These are phyloP conservation scores for Aspergillus sp. DNA, from an alignment of 2,329 filamentous ascomycete species.

Conservation along the genomic window DNA sequence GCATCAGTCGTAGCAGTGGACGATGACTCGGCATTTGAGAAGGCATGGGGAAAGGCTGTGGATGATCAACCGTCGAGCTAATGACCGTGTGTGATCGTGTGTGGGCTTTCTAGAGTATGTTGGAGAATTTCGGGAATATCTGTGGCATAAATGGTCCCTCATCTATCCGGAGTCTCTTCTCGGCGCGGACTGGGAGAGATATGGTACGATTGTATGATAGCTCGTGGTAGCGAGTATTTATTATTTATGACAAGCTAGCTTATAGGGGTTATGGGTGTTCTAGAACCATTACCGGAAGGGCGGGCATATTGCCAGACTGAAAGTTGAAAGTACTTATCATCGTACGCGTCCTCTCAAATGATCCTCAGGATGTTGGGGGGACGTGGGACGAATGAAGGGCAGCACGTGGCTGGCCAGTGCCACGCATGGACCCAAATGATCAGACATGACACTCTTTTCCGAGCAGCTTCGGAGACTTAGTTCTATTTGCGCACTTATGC, in stretches of 20 bases:
- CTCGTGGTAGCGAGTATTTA: not conserved
- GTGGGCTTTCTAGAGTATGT: not conserved
- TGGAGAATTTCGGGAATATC: not conserved
- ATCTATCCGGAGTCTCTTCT: constrained; percentile 1
- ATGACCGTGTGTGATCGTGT: constrained; percentile 5
- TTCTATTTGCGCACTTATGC: too few species aligned
- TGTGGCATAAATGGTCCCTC: not conserved
- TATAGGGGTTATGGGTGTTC: not conserved
- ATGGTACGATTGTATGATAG: constrained; percentile 7
- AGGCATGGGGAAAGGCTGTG: constrained; percentile 42
- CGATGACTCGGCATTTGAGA: constrained; percentile 35
- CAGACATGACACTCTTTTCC: too few species aligned
- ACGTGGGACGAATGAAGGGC: not conserved
- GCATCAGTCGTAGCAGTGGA: constrained; percentile 8
- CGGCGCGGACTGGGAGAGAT: not conserved
- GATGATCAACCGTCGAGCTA: constrained; percentile 25
- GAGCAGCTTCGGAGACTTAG: too few species aligned
- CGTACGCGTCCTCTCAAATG: not conserved
- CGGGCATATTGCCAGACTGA: not conserved
- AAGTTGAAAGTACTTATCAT: not conserved
- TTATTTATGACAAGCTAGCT: not conserved
- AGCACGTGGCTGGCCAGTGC: not conserved
- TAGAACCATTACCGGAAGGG: too few species aligned
- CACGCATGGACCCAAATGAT: too few species aligned
- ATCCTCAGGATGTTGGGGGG: not conserved